A percentile compares a stretch with the other conserved stretches of the same genome.
phyloP scores from a whole-genome alignment of 371 early-diverging fungal genomes.

The Encephalitozoon romaleae region DNA sequence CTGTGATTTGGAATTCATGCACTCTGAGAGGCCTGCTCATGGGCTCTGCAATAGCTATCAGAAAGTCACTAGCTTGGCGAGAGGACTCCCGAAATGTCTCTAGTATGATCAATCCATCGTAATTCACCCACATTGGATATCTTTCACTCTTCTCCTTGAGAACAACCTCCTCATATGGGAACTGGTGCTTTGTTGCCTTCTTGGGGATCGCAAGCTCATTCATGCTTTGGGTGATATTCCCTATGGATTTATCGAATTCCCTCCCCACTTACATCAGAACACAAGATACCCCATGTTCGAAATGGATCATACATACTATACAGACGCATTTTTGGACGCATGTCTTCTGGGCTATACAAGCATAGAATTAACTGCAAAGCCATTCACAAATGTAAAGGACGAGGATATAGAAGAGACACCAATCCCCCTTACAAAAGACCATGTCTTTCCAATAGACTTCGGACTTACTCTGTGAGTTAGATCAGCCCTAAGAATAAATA shows the following conservation, averaged over 20 bases:
- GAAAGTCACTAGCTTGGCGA: slow-evolving; percentile 86
- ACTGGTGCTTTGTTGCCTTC: slow-evolving; percentile 58
- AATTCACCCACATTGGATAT: slow-evolving; percentile 86
- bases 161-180: slow-evolving; percentile 48
- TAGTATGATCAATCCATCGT: slow-evolving; percentile 80
- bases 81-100: slow-evolving; percentile 87
- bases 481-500: not conserved
- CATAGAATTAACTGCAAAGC: not conserved
- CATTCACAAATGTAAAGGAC: not conserved
- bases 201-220: slow-evolving; percentile 56
- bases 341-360: not conserved
- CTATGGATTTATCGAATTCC: not conserved
- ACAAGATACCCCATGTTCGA: not conserved
- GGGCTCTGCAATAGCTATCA: slow-evolving; percentile 95
- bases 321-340: slow-evolving; percentile 15
- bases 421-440: not conserved
- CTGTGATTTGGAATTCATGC: slow-evolving; percentile 92
- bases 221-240: slow-evolving; percentile 16
- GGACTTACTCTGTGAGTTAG: not conserved
- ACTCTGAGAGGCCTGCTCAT: slow-evolving; percentile 81
- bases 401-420: not conserved
- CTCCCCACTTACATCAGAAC: not conserved
- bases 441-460: not conserved
- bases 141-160: slow-evolving; percentile 76
- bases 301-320: slow-evolving; percentile 11